Base-by-base conservation (phyloP, 2,329 filamentous ascomycete species). In the Fusarium annulatum region DNA sequence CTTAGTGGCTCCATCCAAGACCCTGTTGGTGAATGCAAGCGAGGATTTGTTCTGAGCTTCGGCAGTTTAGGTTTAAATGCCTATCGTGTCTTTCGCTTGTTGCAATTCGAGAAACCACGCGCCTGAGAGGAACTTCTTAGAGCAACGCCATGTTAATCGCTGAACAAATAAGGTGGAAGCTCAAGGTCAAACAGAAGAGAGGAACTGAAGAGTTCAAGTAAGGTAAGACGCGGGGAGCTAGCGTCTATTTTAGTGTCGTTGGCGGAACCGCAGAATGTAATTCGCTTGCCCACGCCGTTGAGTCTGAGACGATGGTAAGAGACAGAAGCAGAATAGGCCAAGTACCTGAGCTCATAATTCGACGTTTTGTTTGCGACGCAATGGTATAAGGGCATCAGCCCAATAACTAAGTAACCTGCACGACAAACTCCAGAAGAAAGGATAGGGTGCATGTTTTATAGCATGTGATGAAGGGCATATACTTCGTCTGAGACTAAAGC, bases 191-290 rank as follows among this genome's bases (percentile, higher is more conserved):
- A n/a, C 30, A 41, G 42, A 38, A 62, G 53, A 52, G 42, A 72
- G 39, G 65, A 48, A 49, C 34, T 42, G 57, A 66, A 59, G 65
- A 64, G 68, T 64, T 63, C 64, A 65, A 60, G 61, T 21, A 48
- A 75, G 73, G 74, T 76, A 66, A 78, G 74, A 78, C 73, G 76
- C 69, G 76, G 76, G 75, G 76, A 78, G 76, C 72, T 78, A 78
- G 75, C 49, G 76, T 66, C 59, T 69, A 42, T 56, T 65, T 77
- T 77, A 78, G 74, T 77, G 69, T 41, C 43, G 61, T 71, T 73
- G 71, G 76, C 76, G 73, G 73, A 76, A 77, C 64, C 71, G 64
- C 72, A 74, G 61, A 55, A 34, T 55, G 51, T 18, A 61, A 63
- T 64, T 64, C 48, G 48, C 48, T 53, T 61, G 23, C 41, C 60